Base-by-base conservation (phyloP, 106 monocot genomes). In the Dendrobium chrysotoxum region DNA sequence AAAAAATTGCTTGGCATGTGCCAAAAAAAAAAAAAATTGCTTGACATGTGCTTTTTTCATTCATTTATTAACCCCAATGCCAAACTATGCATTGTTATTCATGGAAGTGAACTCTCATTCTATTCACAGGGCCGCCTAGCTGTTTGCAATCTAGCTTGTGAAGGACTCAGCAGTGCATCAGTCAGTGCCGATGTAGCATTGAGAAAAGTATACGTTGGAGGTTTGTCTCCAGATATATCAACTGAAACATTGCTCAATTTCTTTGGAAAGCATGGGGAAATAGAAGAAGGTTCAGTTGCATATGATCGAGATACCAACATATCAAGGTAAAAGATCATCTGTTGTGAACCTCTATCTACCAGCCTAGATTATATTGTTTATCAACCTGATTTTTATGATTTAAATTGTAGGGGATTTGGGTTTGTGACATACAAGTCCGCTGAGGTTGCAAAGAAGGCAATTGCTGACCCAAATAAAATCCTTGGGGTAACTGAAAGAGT, bases 261-360 rank as follows among this genome's bases (percentile, higher is more conserved):
- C 77, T 89, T 89, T 30, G 5, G 84, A 12, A 89, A 82, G 66
- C 79, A 89, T 80, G 89, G 89, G 72, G 89, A 89, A 66, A 89
- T 89, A 72, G 89, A 89, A 80, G 89, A 89, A 84, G 89, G 89
- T 17, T 89, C 89, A 2, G 89, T 89, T 73, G 86, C 89, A 45
- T 89, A 82, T 89, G 84, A 86, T 45, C 86, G 82, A 80, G 86
- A 86, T 16, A 86, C 86, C 38, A 89, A 82, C 77, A 82, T 53
- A 73, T 89, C 89, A 79, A 47, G 86, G 89, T 89, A 58, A 71
- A 20, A 76, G 31, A 42, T 28, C 21, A 4, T 83, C 31, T 65
- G 7, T 47, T 71, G 28, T 77, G 7, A 65, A 35, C 47, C 13
- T 68, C 38, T 38, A 45, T 28, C 18, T 7, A 67, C 20, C 45